Base-by-base conservation (phyloP, 768 basidiomycete genomes). In the Agaricus blazei region DNA sequence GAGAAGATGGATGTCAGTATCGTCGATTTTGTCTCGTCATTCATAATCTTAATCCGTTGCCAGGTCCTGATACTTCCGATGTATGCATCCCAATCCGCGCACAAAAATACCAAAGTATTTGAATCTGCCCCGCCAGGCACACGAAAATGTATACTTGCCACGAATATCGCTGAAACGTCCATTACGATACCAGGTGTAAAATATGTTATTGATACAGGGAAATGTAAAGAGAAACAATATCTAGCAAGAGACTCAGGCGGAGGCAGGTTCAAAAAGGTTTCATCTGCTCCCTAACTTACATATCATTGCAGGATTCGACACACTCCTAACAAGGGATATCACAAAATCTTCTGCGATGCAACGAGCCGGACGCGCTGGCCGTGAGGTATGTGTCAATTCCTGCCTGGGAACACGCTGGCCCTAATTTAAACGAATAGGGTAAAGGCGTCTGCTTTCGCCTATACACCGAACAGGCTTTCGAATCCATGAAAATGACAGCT, bases 131-230 rank as follows among this genome's bases (percentile, higher is more conserved):
- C 88, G 12, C 65, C 80, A 1, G 79, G 83, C 51, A 82, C 81
- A 1, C 83, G 97, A 54, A 95, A 98, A 70, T 90, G 94, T 70
- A 93, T 99, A 59, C 76, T 99, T 38, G 88, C 97, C 1, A 99
- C 97, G 15, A 99, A 98, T 69, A 95, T 99, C 56, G 97, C 97
- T 9, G 97, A 99, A 70, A 98, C 97, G 0, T 92, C 90, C 11
- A 93, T 99, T 66, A 98, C 97, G 12, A 97, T 99, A 65, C 93
- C 95, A 3, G 94, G 94, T 0, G 86, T 99, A 54, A 88, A 83
- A 63, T 98, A 91, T 68, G 95, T 99, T 6, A 90, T 99, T 38
- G 97, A 99, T 70, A 89, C 93, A 0, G 97, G 97, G 1, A 88
- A 94, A 68, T 91, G 88, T 65, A 99, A 98, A 69, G 95, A 98